phyloP scores from a whole-genome alignment of 1,284 basidiomycete genomes.

The Tilletia caries region DNA sequence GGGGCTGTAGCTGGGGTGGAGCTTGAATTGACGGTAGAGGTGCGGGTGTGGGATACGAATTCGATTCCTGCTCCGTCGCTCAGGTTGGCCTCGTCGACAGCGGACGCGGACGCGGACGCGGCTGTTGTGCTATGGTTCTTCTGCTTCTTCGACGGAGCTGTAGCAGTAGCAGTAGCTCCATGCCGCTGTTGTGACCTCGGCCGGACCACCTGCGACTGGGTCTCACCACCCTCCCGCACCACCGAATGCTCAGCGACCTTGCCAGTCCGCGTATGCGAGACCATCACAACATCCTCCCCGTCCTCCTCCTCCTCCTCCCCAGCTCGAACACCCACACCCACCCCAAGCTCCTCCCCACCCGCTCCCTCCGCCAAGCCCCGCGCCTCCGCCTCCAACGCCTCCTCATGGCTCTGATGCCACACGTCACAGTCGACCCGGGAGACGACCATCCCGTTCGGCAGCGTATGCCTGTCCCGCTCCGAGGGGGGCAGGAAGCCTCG shows the following conservation, averaged over 20 bases:
- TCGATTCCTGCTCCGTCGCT: background rate
- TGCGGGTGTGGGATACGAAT: background rate
- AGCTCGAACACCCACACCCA: too few species aligned
- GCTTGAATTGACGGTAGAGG: background rate
- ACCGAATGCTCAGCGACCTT: background rate
- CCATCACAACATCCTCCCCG: too few species aligned
- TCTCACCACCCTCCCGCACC: too few species aligned
- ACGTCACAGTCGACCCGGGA: background rate
- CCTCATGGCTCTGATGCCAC: background rate
- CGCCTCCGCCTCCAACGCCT: background rate
- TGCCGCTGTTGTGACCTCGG: too few species aligned
- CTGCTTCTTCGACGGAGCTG: background rate
- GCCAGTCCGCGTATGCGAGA: background rate
- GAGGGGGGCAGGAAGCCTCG: slow-evolving; percentile 3
- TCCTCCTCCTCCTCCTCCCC: too few species aligned
- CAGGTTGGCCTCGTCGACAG: background rate
- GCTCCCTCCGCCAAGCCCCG: background rate
- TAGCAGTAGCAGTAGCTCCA: background rate
- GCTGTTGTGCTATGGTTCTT: background rate
- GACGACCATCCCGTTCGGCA: background rate
- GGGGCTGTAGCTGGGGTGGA: background rate
- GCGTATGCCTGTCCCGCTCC: background rate
- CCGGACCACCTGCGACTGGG: too few species aligned
- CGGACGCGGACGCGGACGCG: background rate
- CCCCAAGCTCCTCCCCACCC: too few species aligned